Conservation (phyloP, 192 early-diverging fungal genomes). For the Linnemannia zychae region DNA sequence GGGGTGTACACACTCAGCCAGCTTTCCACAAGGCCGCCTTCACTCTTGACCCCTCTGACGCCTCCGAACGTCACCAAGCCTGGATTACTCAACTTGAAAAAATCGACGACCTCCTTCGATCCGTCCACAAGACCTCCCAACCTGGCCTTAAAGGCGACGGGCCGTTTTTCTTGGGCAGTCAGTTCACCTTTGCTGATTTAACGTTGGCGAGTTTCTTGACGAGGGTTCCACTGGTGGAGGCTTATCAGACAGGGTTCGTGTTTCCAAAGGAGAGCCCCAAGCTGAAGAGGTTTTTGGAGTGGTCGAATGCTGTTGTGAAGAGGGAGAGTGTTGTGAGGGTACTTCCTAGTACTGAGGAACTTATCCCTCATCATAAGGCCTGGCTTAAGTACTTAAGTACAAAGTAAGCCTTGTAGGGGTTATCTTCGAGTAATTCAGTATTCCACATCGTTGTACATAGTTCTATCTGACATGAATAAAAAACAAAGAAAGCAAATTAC, state of each 20-base stretch:
- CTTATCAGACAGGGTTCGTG: conserved; percentile 18
- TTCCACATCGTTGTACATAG: too few species aligned
- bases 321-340: conserved; percentile 12
- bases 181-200: conserved; percentile 62
- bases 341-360: conserved; percentile 20
- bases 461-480: too few species aligned
- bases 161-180: conserved; percentile 58
- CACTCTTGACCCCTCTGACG: conserved; percentile 14
- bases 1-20: conserved; percentile 24
- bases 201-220: conserved; percentile 57
- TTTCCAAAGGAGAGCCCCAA: conserved; percentile 33
- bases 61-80: conserved; percentile 19
- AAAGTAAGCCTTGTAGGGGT: too few species aligned
- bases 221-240: conserved; percentile 38
- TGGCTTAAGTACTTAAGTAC: neutral
- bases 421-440: too few species aligned
- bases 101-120: conserved; percentile 22
- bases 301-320: conserved; percentile 33
- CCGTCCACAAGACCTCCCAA: conserved; percentile 12
- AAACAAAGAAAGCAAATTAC: too few species aligned
- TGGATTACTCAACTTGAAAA: conserved; percentile 38
- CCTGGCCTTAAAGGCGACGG: conserved; percentile 31
- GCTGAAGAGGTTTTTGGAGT: conserved; percentile 41
- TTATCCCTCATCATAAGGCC: conserved; percentile 10
- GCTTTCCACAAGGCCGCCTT: conserved; percentile 31